These are phyloP conservation scores for Paratinospora sagittata DNA, from an alignment of 164 flowering plant genomes.

Conservation along the genomic window DNA sequence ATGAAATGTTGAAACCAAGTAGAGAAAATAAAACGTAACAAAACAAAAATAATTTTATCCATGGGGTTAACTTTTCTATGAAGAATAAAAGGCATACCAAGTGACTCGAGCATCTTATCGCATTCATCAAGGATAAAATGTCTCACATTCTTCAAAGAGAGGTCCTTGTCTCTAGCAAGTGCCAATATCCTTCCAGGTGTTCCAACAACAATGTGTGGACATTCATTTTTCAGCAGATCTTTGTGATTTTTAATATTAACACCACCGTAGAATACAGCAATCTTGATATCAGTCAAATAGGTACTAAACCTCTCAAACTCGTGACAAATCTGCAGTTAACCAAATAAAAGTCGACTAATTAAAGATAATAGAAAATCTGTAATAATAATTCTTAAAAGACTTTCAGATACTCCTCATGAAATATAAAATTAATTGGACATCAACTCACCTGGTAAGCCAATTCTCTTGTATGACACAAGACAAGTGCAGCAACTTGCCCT, in stretches of 20 bases:
- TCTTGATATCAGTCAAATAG: slow-evolving; percentile 75
- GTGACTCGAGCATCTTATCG: slow-evolving; percentile 98
- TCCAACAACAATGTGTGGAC: slow-evolving; percentile 97
- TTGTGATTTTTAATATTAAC: slow-evolving; percentile 81
- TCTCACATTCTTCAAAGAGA: slow-evolving; percentile 83
- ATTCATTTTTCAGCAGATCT: slow-evolving; percentile 86
- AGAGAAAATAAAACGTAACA: too few relatives aligned
- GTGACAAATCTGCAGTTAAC: slow-evolving; percentile 67
- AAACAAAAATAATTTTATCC: too few relatives aligned
- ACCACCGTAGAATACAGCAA: slow-evolving; percentile 97
- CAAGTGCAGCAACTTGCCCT: slow-evolving; percentile 96
- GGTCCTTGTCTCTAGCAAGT: slow-evolving; percentile 85
- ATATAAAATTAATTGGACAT: not conserved
- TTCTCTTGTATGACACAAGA: slow-evolving; percentile 95
- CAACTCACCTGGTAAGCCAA: slow-evolving; percentile 85
- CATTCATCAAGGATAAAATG: slow-evolving; percentile 98
- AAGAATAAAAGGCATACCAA: slow-evolving; percentile 45
- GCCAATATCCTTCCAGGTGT: slow-evolving; percentile 95
- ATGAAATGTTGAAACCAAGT: not conserved
- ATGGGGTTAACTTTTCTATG: not conserved
- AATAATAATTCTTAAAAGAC: too few relatives aligned
- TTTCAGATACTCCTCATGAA: not conserved
- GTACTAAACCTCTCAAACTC: slow-evolving; percentile 96
- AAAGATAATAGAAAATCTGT: too few relatives aligned
- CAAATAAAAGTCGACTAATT: not conserved